phyloP scores from a whole-genome alignment of 768 basidiomycete genomes.

The Psilocybe subaeruginosa region DNA sequence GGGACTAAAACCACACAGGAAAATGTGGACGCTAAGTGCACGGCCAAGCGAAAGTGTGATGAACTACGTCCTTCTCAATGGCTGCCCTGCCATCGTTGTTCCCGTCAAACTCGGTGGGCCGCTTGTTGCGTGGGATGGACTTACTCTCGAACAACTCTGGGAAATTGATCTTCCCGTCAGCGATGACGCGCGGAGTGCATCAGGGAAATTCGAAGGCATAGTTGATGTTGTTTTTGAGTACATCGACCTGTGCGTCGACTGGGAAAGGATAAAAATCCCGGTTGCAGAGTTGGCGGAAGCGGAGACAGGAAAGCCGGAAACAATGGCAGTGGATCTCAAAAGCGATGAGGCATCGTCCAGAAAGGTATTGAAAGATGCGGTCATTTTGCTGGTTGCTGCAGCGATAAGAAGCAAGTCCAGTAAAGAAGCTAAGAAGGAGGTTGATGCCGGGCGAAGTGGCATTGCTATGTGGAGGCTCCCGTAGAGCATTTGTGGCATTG shows the following conservation, averaged over 20 bases:
- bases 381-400: constrained; percentile 54
- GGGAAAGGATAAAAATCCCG: constrained; percentile 50
- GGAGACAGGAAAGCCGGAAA: constrained; percentile 13
- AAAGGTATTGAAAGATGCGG: constrained; percentile 47
- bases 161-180: constrained; percentile 44
- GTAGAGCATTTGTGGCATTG: constrained; percentile 20
- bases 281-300: constrained; percentile 7
- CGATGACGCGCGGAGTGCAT: constrained; percentile 31
- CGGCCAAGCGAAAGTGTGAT: constrained; percentile 66
- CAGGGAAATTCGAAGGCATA: constrained; percentile 52
- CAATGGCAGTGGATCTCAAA: constrained; percentile 16
- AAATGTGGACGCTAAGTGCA: constrained; percentile 60
- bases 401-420: constrained; percentile 56
- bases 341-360: constrained; percentile 23
- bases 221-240: constrained; percentile 60
- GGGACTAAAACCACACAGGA: constrained; percentile 63
- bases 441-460: constrained; percentile 60
- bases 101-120: constrained; percentile 64
- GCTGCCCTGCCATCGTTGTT: constrained; percentile 60
- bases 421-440: constrained; percentile 55
- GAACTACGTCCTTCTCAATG: constrained; percentile 62
- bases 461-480: constrained; percentile 73
- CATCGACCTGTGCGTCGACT: constrained; percentile 64
- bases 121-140: constrained; percentile 64
- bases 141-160: constrained; percentile 64